phyloP scores from a whole-genome alignment of 23 red algal species.

The Agarophyton chilense region DNA sequence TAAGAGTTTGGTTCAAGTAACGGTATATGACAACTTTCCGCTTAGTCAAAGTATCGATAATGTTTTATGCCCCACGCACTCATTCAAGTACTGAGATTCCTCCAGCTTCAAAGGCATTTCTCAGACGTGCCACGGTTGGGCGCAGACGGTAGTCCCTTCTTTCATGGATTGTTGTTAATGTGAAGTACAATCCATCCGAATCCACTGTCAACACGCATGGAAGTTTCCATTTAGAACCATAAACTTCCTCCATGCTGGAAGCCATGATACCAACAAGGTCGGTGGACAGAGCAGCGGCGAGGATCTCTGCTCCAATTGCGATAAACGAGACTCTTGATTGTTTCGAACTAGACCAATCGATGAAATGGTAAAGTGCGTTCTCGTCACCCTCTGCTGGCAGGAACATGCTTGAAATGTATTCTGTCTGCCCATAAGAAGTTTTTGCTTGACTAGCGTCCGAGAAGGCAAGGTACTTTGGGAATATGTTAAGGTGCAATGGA shows the following conservation, averaged over 20 bases:
- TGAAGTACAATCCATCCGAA: neutral
- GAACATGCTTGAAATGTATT: neutral
- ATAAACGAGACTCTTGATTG: slow-evolving; percentile 1
- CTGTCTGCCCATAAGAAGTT: slow-evolving; percentile 19
- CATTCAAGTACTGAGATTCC: slow-evolving; percentile 8
- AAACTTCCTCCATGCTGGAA: neutral
- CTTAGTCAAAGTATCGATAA: slow-evolving; percentile 12
- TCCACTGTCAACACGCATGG: neutral
- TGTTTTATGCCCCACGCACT: neutral
- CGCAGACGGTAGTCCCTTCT: slow-evolving; percentile 10
- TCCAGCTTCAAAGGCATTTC: neutral
- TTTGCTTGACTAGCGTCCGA: slow-evolving; percentile 1
- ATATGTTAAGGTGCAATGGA: neutral
- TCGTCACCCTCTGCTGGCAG: neutral
- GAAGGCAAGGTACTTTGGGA: neutral
- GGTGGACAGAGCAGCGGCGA: slow-evolving; percentile 14
- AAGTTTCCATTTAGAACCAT: neutral
- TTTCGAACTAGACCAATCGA: slow-evolving; percentile 23
- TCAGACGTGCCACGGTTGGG: neutral
- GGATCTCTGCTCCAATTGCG: slow-evolving; percentile 27
- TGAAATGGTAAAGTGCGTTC: neutral
- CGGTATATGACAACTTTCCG: neutral
- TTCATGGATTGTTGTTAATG: neutral
- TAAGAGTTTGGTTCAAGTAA: neutral
- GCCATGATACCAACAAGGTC: too few relatives aligned